Evolutionary conservation across 805 yeast species (phyloP).

Genomic region (Schwanniomyces sp.): DNA sequence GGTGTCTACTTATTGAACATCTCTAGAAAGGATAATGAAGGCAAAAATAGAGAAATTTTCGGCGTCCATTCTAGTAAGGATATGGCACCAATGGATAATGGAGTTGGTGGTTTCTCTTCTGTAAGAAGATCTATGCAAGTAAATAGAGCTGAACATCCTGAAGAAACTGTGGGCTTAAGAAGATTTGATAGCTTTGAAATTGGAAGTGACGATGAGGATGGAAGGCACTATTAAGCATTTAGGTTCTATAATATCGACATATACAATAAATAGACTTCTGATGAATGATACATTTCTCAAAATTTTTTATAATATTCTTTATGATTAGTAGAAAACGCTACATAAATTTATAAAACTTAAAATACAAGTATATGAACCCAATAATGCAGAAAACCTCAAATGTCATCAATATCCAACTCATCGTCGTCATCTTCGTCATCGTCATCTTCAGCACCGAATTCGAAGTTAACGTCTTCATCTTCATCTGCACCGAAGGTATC

Average conservation of each 20-base stretch:
- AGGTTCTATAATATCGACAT: not conserved
- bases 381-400: conserved; percentile 42
- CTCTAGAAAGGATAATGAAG: conserved; percentile 62
- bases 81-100: conserved; percentile 74
- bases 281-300: not conserved
- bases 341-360: conserved; percentile 1
- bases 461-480: conserved; percentile 97
- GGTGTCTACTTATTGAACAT: conserved; percentile 85
- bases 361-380: conserved; percentile 5
- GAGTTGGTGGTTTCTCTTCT: conserved; percentile 70
- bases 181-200: conserved; percentile 63
- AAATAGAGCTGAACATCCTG: conserved; percentile 43
- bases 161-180: conserved; percentile 54
- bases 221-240: not conserved
- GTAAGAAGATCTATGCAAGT: conserved; percentile 75
- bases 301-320: not conserved
- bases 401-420: conserved; percentile 90
- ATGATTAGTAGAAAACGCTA: conserved; percentile 2
- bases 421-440: conserved; percentile 73
- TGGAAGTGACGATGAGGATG: conserved; percentile 33
- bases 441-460: conserved; percentile 91
- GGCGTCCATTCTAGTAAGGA: conserved; percentile 55
- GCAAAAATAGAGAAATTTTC: conserved; percentile 53
- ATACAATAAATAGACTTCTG: not conserved
- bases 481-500: conserved; percentile 96